A percentile compares a stretch with the other conserved stretches of the same genome.
Evolutionary conservation across 352 stramenopile species (phyloP).

Genomic region (Phytophthora capsici): DNA sequence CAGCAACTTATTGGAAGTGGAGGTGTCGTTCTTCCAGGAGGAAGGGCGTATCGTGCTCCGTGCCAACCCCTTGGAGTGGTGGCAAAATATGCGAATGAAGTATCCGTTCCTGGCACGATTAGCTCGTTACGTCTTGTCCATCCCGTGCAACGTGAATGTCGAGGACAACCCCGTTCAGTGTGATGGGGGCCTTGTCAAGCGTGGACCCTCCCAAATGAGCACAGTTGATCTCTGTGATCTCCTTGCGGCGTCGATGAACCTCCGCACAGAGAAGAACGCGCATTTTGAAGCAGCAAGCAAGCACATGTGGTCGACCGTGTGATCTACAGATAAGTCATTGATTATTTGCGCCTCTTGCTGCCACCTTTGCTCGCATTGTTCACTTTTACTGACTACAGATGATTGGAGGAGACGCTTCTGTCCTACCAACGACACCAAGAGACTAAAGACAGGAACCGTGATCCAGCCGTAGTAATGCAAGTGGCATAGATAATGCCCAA

Average conservation of each 20-base stretch:
- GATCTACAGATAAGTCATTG: no score
- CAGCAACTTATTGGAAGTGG: slow-evolving; percentile 78
- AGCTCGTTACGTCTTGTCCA: slow-evolving; percentile 72
- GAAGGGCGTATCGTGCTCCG: slow-evolving; percentile 62
- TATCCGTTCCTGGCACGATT: slow-evolving; percentile 77
- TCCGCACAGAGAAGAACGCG: slow-evolving; percentile 57
- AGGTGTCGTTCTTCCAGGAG: slow-evolving; percentile 83
- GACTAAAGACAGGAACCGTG: no score
- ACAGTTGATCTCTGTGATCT: slow-evolving; percentile 51
- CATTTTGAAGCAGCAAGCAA: slow-evolving; percentile 52
- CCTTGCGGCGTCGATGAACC: slow-evolving; percentile 59
- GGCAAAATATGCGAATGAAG: slow-evolving; percentile 78
- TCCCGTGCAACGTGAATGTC: slow-evolving; percentile 55
- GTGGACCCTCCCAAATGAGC: slow-evolving; percentile 47
- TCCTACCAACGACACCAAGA: no score
- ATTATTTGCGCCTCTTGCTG: no score
- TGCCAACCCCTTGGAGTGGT: slow-evolving; percentile 78
- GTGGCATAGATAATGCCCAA: no score
- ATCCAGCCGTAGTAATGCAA: no score
- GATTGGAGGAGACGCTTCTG: no score
- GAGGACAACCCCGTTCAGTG: slow-evolving; percentile 56
- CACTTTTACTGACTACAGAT: no score
- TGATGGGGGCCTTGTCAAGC: slow-evolving; percentile 54
- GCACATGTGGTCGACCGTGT: slow-evolving; percentile 61
- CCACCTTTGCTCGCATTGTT: no score